Percentiles rank a stretch among this genome's conserved stretches.
Evolutionary conservation across 75 land plant genomes (phyloP).

Genomic region (Selaginella moellendorffii): DNA sequence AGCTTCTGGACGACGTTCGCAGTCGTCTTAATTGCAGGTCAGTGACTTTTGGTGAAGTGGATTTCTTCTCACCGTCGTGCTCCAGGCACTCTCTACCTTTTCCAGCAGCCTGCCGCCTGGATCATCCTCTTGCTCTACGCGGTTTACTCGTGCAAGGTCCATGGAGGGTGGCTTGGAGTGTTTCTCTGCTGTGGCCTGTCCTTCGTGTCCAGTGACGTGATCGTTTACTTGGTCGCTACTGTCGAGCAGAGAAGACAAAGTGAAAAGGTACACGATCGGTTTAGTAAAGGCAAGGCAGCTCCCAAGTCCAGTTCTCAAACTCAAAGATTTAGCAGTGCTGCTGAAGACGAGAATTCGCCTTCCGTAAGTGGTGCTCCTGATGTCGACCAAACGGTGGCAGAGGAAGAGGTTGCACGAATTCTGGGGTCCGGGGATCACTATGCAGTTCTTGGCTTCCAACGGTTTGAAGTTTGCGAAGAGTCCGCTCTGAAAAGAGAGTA

Average conservation of each 20-base stretch:
- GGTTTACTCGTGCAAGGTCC: conserved; percentile 46
- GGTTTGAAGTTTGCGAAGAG: conserved; percentile 52
- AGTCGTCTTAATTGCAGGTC: conserved; percentile 56
- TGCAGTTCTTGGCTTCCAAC: conserved; percentile 75
- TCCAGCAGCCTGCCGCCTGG: too few relatives aligned
- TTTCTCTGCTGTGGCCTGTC: conserved; percentile 49
- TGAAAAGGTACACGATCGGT: conserved; percentile 3
- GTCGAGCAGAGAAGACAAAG: conserved; percentile 20
- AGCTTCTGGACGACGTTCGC: conserved; percentile 81
- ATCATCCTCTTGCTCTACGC: conserved; percentile 38
- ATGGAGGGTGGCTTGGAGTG: conserved; percentile 74
- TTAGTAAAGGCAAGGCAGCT: conserved; percentile 8
- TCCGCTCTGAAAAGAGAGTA: conserved; percentile 65
- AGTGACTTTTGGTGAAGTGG: too few relatives aligned
- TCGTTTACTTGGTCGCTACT: conserved; percentile 37
- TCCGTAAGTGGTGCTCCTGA: conserved; percentile 63
- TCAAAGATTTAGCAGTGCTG: background rate
- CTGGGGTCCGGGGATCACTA: conserved; percentile 78
- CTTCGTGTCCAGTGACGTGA: conserved; percentile 66
- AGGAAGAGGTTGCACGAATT: conserved; percentile 60
- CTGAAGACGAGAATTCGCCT: too few relatives aligned
- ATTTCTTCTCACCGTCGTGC: too few relatives aligned
- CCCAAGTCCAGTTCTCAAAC: background rate
- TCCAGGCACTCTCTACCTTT: too few relatives aligned
- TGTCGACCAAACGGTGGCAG: conserved; percentile 54